Evolutionary conservation across 768 basidiomycete genomes (phyloP).

Genomic region (Suillus fuscotomentosus): DNA sequence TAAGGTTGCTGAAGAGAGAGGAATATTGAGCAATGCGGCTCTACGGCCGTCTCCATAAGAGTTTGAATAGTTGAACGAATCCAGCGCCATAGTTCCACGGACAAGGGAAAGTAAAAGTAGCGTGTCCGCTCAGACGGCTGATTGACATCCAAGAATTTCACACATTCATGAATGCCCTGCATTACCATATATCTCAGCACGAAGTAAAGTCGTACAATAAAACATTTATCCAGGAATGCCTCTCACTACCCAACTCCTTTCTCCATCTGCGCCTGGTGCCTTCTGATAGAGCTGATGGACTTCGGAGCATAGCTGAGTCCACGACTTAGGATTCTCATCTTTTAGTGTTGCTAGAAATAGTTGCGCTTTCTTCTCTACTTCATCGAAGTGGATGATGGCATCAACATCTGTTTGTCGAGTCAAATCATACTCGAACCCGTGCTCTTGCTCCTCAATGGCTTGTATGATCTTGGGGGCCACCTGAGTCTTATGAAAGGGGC

Average conservation of each 20-base stretch:
- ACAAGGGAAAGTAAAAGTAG: too few relatives aligned
- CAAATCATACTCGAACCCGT: not conserved
- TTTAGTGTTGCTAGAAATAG: not conserved
- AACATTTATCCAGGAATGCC: too few relatives aligned
- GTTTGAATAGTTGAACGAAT: too few relatives aligned
- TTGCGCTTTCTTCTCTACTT: not conserved
- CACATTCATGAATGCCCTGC: too few relatives aligned
- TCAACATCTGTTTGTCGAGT: not conserved
- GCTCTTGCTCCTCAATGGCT: not conserved
- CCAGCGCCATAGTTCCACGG: too few relatives aligned
- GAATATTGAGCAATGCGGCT: slow-evolving; percentile 70
- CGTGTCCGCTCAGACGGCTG: too few relatives aligned
- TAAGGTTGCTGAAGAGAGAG: slow-evolving; percentile 53
- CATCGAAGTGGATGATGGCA: not conserved
- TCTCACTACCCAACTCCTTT: too few relatives aligned
- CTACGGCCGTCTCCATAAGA: slow-evolving; percentile 79
- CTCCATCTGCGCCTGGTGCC: too few relatives aligned
- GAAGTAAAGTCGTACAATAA: too few relatives aligned
- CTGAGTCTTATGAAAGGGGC: too few relatives aligned
- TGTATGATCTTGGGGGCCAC: not conserved
- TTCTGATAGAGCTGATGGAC: not conserved
- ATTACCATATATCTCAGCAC: too few relatives aligned
- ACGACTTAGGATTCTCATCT: not conserved
- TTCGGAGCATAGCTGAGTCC: not conserved
- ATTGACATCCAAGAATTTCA: too few relatives aligned